Evolutionary conservation across 257 asterid species (phyloP).

Genomic region (Solanum paucissectum): DNA sequence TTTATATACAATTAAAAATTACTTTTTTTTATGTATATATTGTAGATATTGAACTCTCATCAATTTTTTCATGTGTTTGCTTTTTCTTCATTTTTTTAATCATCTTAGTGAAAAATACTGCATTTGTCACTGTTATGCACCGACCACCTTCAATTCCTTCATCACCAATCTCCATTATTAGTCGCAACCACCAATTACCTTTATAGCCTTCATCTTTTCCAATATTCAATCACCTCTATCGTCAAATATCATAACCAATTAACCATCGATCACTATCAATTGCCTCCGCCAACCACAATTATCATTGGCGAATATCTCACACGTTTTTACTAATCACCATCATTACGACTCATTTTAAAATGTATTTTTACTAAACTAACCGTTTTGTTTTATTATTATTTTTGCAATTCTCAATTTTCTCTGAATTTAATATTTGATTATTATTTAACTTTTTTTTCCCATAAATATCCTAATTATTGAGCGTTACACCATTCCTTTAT

Average conservation of each 20-base stretch:
- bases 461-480: background rate
- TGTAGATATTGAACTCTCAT: no score
- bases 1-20: no score
- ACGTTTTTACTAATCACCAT: background rate
- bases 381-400: background rate
- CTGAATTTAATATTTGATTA: background rate
- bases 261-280: slow-evolving; percentile 36
- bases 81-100: no score
- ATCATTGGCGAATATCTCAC: background rate
- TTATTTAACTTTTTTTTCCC: background rate
- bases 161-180: no score
- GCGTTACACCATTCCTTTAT: background rate
- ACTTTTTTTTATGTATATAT: no score
- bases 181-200: no score
- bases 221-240: no score
- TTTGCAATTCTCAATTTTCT: background rate
- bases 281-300: slow-evolving; percentile 44
- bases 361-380: background rate
- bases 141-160: no score
- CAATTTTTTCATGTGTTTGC: rapidly evolving
- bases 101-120: no score
- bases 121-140: no score
- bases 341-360: background rate
- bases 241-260: slow-evolving; percentile 45
- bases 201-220: no score